These are phyloP conservation scores for Saccharomycopsis vini DNA, from an alignment of 805 yeast genomes.

Conservation along the genomic window DNA sequence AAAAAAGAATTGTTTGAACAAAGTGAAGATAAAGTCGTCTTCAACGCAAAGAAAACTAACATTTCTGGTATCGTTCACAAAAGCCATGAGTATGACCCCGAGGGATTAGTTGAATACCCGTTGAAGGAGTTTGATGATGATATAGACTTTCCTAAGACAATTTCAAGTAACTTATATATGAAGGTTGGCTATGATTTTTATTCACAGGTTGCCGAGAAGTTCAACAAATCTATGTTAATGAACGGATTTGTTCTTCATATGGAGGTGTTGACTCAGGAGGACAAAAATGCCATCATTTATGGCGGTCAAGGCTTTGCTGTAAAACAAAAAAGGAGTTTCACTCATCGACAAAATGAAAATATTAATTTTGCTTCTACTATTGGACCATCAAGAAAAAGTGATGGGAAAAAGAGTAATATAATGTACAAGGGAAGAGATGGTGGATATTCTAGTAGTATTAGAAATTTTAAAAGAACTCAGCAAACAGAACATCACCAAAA, in stretches of 20 bases:
- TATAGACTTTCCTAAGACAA: constrained; percentile 34
- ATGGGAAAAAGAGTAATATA: constrained; percentile 9
- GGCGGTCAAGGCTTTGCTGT: constrained; percentile 29
- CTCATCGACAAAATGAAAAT: constrained; percentile 18
- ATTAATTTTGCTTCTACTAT: constrained; percentile 19
- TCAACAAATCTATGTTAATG: constrained; percentile 66
- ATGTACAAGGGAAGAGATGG: constrained; percentile 18
- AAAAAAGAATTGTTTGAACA: constrained; percentile 27
- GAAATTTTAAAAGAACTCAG: constrained; percentile 8
- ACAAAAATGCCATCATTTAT: constrained; percentile 50
- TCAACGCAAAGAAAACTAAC: constrained; percentile 23
- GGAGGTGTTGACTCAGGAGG: constrained; percentile 57
- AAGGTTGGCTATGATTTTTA: constrained; percentile 31
- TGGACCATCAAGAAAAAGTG: constrained; percentile 16
- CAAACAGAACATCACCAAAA: constrained; percentile 16
- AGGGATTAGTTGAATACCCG: constrained; percentile 35
- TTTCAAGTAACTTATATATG: constrained; percentile 32
- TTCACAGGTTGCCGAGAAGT: constrained; percentile 45
- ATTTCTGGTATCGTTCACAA: constrained; percentile 26
- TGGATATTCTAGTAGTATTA: constrained; percentile 16
- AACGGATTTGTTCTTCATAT: constrained; percentile 66
- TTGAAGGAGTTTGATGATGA: constrained; percentile 29
- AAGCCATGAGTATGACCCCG: constrained; percentile 29
- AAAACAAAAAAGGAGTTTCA: constrained; percentile 23
- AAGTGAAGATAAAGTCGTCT: constrained; percentile 20